phyloP scores from a whole-genome alignment of 2,329 filamentous ascomycete genomes.

The Hypoxylon sp. region DNA sequence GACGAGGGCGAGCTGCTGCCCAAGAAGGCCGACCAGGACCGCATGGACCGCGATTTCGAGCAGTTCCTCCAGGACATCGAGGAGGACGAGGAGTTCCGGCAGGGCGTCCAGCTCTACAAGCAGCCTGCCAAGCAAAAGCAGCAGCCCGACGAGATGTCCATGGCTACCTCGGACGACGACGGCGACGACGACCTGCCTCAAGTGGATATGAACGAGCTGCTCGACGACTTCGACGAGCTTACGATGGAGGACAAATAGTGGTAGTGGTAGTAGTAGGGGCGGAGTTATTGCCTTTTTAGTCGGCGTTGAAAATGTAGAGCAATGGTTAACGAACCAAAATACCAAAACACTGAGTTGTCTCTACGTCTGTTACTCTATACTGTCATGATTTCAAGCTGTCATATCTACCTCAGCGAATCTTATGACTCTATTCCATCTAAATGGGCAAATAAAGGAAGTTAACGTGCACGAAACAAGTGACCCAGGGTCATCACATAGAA shows the following conservation, averaged over 20 bases:
- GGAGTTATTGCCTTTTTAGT: background rate
- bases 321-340: background rate
- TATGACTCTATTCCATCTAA: background rate
- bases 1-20: conserved; percentile 89
- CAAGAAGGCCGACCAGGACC: conserved; percentile 86
- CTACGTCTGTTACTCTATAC: background rate
- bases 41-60: conserved; percentile 93
- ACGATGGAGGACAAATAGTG: conserved; percentile 69
- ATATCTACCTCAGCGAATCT: background rate
- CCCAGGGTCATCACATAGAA: background rate
- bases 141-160: conserved; percentile 71
- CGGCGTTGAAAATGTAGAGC: conserved; percentile 1
- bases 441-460: background rate
- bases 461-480: background rate
- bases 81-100: conserved; percentile 87
- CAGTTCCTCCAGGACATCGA: conserved; percentile 97
- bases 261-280: too few relatives aligned
- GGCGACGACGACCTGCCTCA: conserved; percentile 71
- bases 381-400: background rate
- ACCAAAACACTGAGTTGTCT: background rate
- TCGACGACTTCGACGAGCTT: conserved; percentile 94
- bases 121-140: conserved; percentile 59
- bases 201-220: conserved; percentile 80
- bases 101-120: conserved; percentile 88
- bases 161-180: conserved; percentile 68